A percentile compares a stretch with the other conserved stretches of the same genome.
Evolutionary conservation across 306 rosid species (phyloP).

Genomic region (Cucumis melo): DNA sequence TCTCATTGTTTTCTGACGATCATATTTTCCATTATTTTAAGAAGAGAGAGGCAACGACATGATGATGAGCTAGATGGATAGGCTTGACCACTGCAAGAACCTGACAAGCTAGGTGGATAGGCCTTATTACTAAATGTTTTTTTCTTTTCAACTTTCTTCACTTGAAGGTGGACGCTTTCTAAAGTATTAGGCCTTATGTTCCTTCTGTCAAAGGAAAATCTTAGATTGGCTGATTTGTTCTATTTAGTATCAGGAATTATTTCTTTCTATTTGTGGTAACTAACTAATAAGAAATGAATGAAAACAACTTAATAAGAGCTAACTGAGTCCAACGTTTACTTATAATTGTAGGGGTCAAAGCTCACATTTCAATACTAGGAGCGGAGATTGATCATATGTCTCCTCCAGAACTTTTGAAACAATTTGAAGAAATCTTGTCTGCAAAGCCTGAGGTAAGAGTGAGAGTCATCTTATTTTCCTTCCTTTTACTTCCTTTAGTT

Average conservation of each 20-base stretch:
- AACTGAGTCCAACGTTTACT: not conserved
- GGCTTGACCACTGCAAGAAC: too few relatives aligned
- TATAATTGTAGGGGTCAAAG: constrained; percentile 32
- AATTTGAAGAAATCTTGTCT: constrained; percentile 43
- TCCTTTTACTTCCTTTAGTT: not conserved
- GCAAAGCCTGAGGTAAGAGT: constrained; percentile 36
- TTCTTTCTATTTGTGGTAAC: not conserved
- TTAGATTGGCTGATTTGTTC: not conserved
- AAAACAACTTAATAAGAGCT: not conserved
- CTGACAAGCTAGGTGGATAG: too few relatives aligned
- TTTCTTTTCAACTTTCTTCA: too few relatives aligned
- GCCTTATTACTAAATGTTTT: not conserved
- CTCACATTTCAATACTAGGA: constrained; percentile 41
- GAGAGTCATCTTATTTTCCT: not conserved
- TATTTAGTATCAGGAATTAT: not conserved
- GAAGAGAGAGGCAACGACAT: too few relatives aligned
- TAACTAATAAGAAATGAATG: not conserved
- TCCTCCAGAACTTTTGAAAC: constrained; percentile 45
- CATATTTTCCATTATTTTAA: too few relatives aligned
- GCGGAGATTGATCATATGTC: constrained; percentile 37
- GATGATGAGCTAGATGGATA: too few relatives aligned
- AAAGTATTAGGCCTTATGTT: not conserved
- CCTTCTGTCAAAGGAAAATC: not conserved
- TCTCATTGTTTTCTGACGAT: too few relatives aligned
- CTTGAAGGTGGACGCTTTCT: not conserved